Conservation (phyloP, 148 eudicot species). For the Rheum nobile region DNA sequence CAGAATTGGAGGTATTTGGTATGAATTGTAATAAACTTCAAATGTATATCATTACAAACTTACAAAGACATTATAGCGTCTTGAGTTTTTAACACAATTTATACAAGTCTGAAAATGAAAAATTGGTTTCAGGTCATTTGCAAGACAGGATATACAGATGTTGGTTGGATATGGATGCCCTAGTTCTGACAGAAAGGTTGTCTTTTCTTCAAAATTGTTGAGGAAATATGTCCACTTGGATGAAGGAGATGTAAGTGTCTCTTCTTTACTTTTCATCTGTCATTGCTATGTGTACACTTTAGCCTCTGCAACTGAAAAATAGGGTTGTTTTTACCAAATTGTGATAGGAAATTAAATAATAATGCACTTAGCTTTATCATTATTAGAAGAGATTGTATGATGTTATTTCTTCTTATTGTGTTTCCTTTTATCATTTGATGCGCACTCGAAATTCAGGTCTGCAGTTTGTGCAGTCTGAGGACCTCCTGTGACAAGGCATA, state of each 20-base stretch:
- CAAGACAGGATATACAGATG: slow-evolving; percentile 79
- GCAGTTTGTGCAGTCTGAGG: slow-evolving; percentile 92
- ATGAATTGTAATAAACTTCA: neutral
- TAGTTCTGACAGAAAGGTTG: slow-evolving; percentile 74
- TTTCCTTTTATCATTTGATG: slow-evolving; percentile 1
- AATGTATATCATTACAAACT: neutral
- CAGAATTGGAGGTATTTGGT: neutral
- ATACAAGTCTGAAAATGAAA: slow-evolving; percentile 13
- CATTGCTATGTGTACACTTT: neutral
- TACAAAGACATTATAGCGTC: neutral
- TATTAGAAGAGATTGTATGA: neutral
- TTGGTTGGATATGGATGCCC: slow-evolving; percentile 96
- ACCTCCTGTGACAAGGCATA: slow-evolving; percentile 78
- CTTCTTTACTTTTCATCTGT: neutral
- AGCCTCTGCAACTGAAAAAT: neutral
- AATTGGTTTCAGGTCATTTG: slow-evolving; percentile 72
- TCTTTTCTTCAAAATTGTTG: slow-evolving; percentile 70
- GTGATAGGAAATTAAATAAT: neutral
- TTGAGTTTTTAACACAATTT: neutral
- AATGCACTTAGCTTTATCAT: neutral
- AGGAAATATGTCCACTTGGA: slow-evolving; percentile 83
- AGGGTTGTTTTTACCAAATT: neutral
- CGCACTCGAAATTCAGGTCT: slow-evolving; percentile 45
- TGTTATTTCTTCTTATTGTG: neutral
- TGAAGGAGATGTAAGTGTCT: slow-evolving; percentile 92